Base-by-base conservation (phyloP, 169 alveolate genomes). In the Eimeria acervulina region DNA sequence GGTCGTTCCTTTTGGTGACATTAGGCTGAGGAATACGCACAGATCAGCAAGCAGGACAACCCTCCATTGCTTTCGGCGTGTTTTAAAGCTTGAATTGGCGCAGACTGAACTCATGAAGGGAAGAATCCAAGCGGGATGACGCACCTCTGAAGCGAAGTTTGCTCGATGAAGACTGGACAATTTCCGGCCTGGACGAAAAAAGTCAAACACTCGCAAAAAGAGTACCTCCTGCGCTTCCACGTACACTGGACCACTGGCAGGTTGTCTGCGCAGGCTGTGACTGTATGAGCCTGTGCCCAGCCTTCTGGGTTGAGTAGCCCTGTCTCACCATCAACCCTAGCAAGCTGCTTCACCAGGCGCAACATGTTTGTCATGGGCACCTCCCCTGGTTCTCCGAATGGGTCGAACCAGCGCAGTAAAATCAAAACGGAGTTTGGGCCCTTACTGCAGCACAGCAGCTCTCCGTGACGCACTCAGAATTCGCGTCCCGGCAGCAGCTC, bases 401-500 rank as follows among this genome's bases (percentile, higher is more conserved):
- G 92, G 78, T 84, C 92, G 55, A 26, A 84, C 92, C 92, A 84
- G 1, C 92, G 76, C 44, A 84, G 59, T 78, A 84, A 36, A 33
- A 52, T 55, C 38, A 84, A 40, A 33, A 59, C 92, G 2, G 74
- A 33, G 52, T 21, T n/a, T 5, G 52, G 23, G 44, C 92, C 74
- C 92, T n/a, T 51, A 40, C 92, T 84, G 92, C 92, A 74, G 59
- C 55, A 84, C 52, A 63, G 52, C 78, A 51, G 17, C 31, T 23
- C 59, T 40, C 61, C 52, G 31, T 6, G 74, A 66, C 44, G 5
- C 40, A 66, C 44, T 40, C 42, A 28, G 44, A 66, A n/a, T 19
- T 40, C 59, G 33, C 12, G 40, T 40, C 33, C 31, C 36, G 40
- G 63, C 52, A 76, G 33, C 28, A 76, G 59, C 59, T 23, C 31